phyloP scores from a whole-genome alignment of 2,329 filamentous ascomycete species.

The Beauveria caledonica region DNA sequence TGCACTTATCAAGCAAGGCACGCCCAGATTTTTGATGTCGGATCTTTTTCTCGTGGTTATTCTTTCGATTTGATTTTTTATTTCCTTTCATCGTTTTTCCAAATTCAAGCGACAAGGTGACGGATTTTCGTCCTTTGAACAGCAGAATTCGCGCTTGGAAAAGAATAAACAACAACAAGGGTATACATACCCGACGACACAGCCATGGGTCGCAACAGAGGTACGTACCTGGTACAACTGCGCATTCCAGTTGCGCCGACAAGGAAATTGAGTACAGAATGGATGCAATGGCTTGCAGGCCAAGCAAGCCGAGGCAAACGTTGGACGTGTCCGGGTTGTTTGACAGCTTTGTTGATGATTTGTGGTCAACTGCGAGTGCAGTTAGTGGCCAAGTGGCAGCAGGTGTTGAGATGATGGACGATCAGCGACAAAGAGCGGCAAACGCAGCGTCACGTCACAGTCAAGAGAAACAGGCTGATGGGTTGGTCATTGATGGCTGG shows the following conservation, averaged over 20 bases:
- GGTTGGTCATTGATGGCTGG: too few relatives aligned
- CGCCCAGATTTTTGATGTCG: neutral
- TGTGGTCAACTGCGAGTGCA: neutral
- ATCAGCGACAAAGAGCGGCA: too few relatives aligned
- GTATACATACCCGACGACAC: conserved; percentile 2
- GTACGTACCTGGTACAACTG: conserved; percentile 7
- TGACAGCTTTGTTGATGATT: neutral
- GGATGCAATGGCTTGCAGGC: neutral
- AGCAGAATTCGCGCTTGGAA: too few relatives aligned
- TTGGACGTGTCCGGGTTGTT: neutral
- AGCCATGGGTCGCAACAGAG: conserved; percentile 13
- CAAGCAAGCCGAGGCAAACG: neutral
- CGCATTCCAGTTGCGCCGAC: conserved; percentile 10
- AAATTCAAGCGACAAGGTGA: too few relatives aligned
- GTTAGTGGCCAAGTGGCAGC: neutral
- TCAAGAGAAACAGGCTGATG: too few relatives aligned
- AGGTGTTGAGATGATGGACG: too few relatives aligned
- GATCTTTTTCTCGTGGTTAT: neutral
- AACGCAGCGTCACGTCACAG: too few relatives aligned
- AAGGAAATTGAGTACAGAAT: neutral
- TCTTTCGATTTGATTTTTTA: neutral
- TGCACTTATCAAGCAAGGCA: neutral
- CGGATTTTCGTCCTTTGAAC: too few relatives aligned
- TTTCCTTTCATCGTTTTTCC: neutral
- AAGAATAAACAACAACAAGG: too few relatives aligned